Percentiles rank a stretch among this genome's conserved stretches.
Evolutionary conservation across 176 grass and related monocot species (phyloP).

Genomic region (Dactylis glomerata): DNA sequence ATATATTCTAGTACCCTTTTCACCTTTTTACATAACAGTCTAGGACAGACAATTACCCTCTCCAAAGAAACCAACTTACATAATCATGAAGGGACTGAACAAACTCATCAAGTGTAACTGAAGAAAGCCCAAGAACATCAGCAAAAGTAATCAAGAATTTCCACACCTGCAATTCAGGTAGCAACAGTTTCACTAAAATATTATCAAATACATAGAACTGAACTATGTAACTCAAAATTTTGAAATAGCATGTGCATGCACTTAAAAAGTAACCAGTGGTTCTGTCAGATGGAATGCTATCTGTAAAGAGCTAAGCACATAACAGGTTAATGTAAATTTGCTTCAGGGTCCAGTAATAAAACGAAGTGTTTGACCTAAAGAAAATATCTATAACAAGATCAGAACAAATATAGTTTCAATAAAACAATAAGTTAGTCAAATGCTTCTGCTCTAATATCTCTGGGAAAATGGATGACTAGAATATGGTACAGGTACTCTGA

Average conservation of each 20-base stretch:
- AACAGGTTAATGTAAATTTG: conserved; percentile 10
- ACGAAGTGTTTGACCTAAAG: not conserved
- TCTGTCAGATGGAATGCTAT: not conserved
- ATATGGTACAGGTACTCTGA: not conserved
- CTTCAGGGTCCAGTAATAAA: not conserved
- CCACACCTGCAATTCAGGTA: conserved; percentile 70
- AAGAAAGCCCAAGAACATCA: conserved; percentile 83
- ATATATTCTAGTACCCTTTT: not conserved
- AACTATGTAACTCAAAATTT: conserved; percentile 1
- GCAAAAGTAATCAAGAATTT: conserved; percentile 94
- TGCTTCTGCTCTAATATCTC: not conserved
- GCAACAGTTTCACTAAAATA: conserved; percentile 27
- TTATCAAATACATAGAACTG: conserved; percentile 13
- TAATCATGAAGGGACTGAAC: conserved; percentile 98
- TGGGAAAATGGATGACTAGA: not conserved
- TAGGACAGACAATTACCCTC: conserved; percentile 12
- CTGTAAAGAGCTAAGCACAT: conserved; percentile 15
- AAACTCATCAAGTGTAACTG: conserved; percentile 94
- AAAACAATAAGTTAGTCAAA: not conserved
- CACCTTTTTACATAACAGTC: conserved; percentile 5
- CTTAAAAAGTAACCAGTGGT: not conserved
- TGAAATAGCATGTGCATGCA: not conserved
- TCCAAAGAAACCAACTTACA: conserved; percentile 56
- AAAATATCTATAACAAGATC: not conserved
- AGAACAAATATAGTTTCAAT: not conserved